Evolutionary conservation across 2,329 filamentous ascomycete genomes (phyloP).

Genomic region (Zasmidium citrigriseum): DNA sequence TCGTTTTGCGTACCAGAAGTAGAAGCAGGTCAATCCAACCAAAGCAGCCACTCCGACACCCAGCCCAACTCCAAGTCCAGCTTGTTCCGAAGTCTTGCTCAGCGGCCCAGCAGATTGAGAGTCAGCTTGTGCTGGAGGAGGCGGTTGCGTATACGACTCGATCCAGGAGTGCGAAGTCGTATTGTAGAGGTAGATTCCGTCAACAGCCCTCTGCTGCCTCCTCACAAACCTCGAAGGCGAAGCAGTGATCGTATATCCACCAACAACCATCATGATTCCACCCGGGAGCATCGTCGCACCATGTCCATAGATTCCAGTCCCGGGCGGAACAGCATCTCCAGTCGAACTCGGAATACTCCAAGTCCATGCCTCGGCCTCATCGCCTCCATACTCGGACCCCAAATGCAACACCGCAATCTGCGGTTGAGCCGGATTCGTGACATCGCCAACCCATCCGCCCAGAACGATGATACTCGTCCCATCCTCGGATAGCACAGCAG

Average conservation of each 20-base stretch:
- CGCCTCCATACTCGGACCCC: slow-evolving; percentile 68
- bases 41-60: slow-evolving; percentile 46
- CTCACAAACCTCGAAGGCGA: slow-evolving; percentile 40
- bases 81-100: slow-evolving; percentile 47
- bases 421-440: slow-evolving; percentile 72
- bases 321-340: slow-evolving; percentile 43
- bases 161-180: slow-evolving; percentile 61
- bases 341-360: slow-evolving; percentile 64
- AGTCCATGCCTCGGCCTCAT: slow-evolving; percentile 57
- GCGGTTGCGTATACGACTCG: slow-evolving; percentile 54
- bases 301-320: slow-evolving; percentile 61
- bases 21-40: slow-evolving; percentile 44
- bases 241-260: slow-evolving; percentile 56
- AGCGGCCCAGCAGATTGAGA: slow-evolving; percentile 34
- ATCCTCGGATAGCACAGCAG: slow-evolving; percentile 76
- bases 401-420: slow-evolving; percentile 78
- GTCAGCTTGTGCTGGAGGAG: slow-evolving; percentile 7
- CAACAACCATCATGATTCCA: slow-evolving; percentile 61
- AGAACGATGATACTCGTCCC: slow-evolving; percentile 75
- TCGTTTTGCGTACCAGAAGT: slow-evolving; percentile 49
- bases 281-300: slow-evolving; percentile 63
- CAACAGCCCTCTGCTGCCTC: slow-evolving; percentile 39
- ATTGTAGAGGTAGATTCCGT: slow-evolving; percentile 60
- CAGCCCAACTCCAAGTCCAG: slow-evolving; percentile 48
- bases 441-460: slow-evolving; percentile 90